Evolutionary conservation across 2,329 filamentous ascomycete genomes (phyloP), one percentile per base, ranked within the genome.

Genomic region (Graphilbum sp.): DNA sequence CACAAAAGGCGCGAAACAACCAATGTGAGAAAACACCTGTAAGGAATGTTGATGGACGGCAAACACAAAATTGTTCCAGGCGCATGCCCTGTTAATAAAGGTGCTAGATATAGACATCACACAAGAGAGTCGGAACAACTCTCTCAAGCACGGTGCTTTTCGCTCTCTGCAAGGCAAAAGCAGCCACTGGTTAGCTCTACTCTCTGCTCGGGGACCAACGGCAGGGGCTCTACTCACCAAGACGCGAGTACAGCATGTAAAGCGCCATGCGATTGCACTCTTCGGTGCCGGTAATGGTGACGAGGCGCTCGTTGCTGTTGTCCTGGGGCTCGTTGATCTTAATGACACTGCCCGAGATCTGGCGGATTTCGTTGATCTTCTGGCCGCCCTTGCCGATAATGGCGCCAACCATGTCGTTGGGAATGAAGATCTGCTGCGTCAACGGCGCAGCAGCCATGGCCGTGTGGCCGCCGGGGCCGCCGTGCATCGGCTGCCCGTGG

Each of bases 231-330:
- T 52, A 54, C 67, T 64, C 58, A 94, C 90, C 90, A 57, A 98
- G 80, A 69, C 90, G 76, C 43, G 85, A 92, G 62, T 98, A 98
- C 39, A 98, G 74, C 87, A 98, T 95, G 63, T 96, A 98, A 40
- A 98, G 64, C n/a, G 90, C 90, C 87, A 98, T 96, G 54, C 94
- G 84, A 63, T 98, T 98, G 67, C 86, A 95, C 61, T 98, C 90
- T 51, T 92, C 86, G 6, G 90, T 96, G 46, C 90, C 90, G 2
- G 90, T 95, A 49, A 98, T 93, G 15, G 90, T 98, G 41, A 98
- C 90, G 42, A 98, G 67, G 45, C 90, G 79, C 66, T 98, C 90
- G 54, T 96, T 98, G 69, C 85, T 96, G 62, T 93, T 96, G 59
- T 96, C 90, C 58, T 95, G 90, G 2, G 90, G 90, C 58, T 98